phyloP scores from a whole-genome alignment of 306 rosid genomes.

The Abrus pulchellus region DNA sequence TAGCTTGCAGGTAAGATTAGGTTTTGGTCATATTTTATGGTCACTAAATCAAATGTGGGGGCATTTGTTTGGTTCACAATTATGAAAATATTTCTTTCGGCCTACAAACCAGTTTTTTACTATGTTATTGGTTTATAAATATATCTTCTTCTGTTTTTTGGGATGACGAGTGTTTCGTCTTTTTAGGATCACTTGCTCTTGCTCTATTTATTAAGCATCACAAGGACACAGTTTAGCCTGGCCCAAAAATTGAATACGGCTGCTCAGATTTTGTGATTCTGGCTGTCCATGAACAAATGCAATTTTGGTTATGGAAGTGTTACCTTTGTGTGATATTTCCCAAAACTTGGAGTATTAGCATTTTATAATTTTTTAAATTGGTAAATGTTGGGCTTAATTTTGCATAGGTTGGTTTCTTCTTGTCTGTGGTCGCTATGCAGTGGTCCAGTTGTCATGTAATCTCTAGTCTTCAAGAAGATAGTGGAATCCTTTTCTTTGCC shows the following conservation, averaged over 20 bases:
- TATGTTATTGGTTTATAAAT: background rate
- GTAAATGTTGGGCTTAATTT: background rate
- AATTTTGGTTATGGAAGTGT: too few species aligned
- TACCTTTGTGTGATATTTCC: too few species aligned
- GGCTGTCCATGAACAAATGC: too few species aligned
- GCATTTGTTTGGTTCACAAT: background rate
- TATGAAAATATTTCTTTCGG: background rate
- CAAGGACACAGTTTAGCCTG: too few species aligned
- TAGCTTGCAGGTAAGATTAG: slow-evolving; percentile 67
- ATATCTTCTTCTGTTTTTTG: too few species aligned
- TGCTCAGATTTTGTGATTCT: too few species aligned
- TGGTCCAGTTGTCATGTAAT: slow-evolving; percentile 30
- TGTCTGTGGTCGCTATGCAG: slow-evolving; percentile 12
- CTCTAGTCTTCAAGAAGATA: background rate
- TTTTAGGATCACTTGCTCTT: too few species aligned
- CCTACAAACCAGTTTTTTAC: background rate
- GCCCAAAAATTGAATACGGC: too few species aligned
- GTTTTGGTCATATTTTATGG: background rate
- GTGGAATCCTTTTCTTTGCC: background rate
- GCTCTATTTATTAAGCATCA: too few species aligned
- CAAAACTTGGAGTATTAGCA: too few species aligned
- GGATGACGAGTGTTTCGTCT: too few species aligned
- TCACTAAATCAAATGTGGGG: background rate
- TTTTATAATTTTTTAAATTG: too few species aligned
- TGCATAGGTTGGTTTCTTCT: slow-evolving; percentile 40